Evolutionary conservation across 2,329 filamentous ascomycete species (phyloP).

Genomic region (Cercospora zeina): DNA sequence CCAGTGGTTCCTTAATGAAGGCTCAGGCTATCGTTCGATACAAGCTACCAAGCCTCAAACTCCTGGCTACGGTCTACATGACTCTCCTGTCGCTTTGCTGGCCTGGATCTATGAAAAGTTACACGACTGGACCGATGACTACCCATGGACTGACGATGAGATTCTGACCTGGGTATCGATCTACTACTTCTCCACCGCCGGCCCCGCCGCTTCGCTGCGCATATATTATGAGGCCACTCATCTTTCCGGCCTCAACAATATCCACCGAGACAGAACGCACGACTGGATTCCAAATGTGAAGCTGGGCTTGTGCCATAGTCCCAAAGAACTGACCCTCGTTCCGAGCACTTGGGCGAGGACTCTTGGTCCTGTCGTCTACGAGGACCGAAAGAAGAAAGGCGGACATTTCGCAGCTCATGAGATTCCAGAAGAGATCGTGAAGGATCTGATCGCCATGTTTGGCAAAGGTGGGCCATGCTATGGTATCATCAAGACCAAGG

Average conservation of each 20-base stretch:
- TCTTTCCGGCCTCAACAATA: slow-evolving; percentile 14
- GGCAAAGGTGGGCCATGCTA: slow-evolving; percentile 28
- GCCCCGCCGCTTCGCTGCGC: slow-evolving; percentile 64
- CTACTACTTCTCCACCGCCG: slow-evolving; percentile 70
- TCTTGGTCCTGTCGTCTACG: slow-evolving; percentile 60
- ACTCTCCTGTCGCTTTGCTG: slow-evolving; percentile 68
- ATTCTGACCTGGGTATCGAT: slow-evolving; percentile 72
- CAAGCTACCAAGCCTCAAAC: slow-evolving; percentile 73
- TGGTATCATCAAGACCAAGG: slow-evolving; percentile 21
- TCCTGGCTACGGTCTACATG: slow-evolving; percentile 66
- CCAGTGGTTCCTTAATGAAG: slow-evolving; percentile 59
- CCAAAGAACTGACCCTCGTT: slow-evolving; percentile 57
- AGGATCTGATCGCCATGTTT: slow-evolving; percentile 29
- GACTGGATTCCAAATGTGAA: slow-evolving; percentile 52
- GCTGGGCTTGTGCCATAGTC: slow-evolving; percentile 58
- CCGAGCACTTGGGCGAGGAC: slow-evolving; percentile 60
- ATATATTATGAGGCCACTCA: slow-evolving; percentile 72
- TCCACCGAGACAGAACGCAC: slow-evolving; percentile 41
- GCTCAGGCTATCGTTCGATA: slow-evolving; percentile 59
- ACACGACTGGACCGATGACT: slow-evolving; percentile 71
- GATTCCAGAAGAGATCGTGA: slow-evolving; percentile 27
- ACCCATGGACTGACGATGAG: slow-evolving; percentile 74
- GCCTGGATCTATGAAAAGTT: slow-evolving; percentile 83
- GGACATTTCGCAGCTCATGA: slow-evolving; percentile 62
- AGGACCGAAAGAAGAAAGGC: slow-evolving; percentile 51